Conservation (phyloP, 176 grass and related monocot genomes). For the Urochloa ruziziensis region DNA sequence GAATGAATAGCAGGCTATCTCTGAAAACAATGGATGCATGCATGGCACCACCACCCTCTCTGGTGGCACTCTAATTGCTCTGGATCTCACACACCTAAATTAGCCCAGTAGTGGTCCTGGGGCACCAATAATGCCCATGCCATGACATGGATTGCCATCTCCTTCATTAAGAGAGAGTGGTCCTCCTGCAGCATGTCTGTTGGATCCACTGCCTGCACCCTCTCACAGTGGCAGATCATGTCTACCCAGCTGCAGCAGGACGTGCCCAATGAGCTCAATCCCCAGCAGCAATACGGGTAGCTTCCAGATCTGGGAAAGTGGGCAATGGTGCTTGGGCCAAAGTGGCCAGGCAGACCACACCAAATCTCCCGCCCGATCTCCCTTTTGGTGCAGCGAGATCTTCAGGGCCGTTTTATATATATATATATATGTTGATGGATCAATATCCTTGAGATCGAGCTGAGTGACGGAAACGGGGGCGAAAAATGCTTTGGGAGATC, state of each 20-base stretch:
- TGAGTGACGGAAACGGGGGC: too few relatives aligned
- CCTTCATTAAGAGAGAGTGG: constrained; percentile 1
- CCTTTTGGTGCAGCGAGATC: constrained; percentile 16
- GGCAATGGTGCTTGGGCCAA: not conserved
- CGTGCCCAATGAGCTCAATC: constrained; percentile 1
- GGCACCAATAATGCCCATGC: not conserved
- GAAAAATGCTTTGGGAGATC: constrained; percentile 6
- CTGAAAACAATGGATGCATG: not conserved
- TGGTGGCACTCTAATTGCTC: not conserved
- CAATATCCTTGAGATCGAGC: not conserved
- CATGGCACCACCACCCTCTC: not conserved
- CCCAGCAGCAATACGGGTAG: not conserved
- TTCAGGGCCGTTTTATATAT: not conserved
- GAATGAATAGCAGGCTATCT: not conserved
- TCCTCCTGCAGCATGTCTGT: constrained; percentile 35
- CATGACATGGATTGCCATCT: too few relatives aligned
- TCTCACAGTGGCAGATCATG: constrained; percentile 7
- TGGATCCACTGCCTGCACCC: not conserved
- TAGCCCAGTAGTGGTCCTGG: constrained; percentile 14
- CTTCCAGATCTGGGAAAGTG: constrained; percentile 30
- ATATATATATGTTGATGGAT: not conserved
- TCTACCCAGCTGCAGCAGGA: not conserved
- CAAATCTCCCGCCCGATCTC: not conserved
- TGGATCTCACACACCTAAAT: constrained; percentile 24
- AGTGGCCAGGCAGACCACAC: constrained; percentile 6